Conservation (phyloP, 805 yeast species). For the Starmerella cellae region DNA sequence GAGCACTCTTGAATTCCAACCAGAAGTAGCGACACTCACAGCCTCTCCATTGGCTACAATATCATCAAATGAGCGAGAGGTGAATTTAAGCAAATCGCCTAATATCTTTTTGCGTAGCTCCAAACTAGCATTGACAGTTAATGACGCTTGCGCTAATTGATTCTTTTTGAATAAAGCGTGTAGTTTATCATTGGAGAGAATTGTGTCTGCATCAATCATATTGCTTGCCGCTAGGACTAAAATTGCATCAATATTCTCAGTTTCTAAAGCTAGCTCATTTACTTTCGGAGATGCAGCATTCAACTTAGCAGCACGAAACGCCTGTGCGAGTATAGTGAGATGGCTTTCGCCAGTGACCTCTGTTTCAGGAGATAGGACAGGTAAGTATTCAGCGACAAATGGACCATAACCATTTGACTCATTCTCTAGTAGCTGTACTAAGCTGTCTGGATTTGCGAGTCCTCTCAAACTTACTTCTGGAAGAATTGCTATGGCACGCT, state of each 20-base stretch:
- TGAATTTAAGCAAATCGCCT: constrained; percentile 38
- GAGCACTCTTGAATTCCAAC: constrained; percentile 57
- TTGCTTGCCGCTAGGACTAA: constrained; percentile 8
- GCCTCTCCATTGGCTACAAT: constrained; percentile 79
- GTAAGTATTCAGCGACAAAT: constrained; percentile 10
- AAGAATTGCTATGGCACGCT: not conserved
- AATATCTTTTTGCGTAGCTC: constrained; percentile 26
- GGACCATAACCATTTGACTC: constrained; percentile 2
- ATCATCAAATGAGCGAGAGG: constrained; percentile 47
- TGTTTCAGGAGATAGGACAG: constrained; percentile 1
- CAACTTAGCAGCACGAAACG: constrained; percentile 2
- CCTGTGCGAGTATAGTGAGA: constrained; percentile 4
- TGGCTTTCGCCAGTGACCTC: not conserved
- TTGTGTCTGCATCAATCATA: not conserved
- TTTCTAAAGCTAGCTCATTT: not conserved
- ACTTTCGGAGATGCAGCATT: not conserved
- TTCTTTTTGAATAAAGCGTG: not conserved
- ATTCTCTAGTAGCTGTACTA: not conserved
- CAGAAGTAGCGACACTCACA: constrained; percentile 52
- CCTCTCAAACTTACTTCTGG: not conserved
- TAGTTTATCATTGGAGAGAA: not conserved
- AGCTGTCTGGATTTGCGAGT: not conserved
- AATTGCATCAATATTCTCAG: constrained; percentile 8
- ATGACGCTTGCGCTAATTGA: constrained; percentile 33
- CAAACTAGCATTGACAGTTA: constrained; percentile 18